Percentiles rank a stretch among this genome's conserved stretches.
Evolutionary conservation across 2,329 filamentous ascomycete genomes (phyloP).

Genomic region (Ceratocystis eucalypticola): DNA sequence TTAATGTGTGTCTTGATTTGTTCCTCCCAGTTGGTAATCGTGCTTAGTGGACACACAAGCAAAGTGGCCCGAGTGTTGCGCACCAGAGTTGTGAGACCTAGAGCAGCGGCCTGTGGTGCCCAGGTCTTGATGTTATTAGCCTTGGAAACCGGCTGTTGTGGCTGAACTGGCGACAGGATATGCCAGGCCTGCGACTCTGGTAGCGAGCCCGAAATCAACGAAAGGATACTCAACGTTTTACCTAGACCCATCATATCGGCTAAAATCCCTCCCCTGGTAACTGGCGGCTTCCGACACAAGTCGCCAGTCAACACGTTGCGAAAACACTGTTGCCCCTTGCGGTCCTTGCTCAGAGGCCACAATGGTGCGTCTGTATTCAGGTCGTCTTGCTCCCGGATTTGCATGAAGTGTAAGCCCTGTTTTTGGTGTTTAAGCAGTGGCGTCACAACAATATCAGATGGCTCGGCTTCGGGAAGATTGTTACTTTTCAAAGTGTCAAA

Average conservation of each 20-base stretch:
- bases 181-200: constrained; percentile 51
- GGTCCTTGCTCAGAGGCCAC: constrained; percentile 50
- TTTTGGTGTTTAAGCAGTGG: constrained; percentile 73
- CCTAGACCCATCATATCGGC: constrained; percentile 85
- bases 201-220: constrained; percentile 56
- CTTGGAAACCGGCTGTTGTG: constrained; percentile 30
- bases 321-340: constrained; percentile 36
- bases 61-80: constrained; percentile 68
- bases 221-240: constrained; percentile 74
- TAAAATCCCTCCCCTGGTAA: constrained; percentile 59
- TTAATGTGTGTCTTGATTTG: constrained; percentile 75
- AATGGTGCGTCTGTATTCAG: constrained; percentile 56
- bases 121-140: constrained; percentile 26
- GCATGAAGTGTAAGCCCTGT: constrained; percentile 81
- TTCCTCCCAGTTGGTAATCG: constrained; percentile 86
- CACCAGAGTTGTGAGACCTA: constrained; percentile 39
- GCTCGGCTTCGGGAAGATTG: constrained; percentile 59
- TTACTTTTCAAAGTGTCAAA: constrained; percentile 75
- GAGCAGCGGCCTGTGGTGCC: constrained; percentile 23
- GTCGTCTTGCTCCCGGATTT: constrained; percentile 52
- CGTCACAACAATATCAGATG: constrained; percentile 47
- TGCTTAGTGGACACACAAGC: constrained; percentile 78
- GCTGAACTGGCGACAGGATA: constrained; percentile 37
- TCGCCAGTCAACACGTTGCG: constrained; percentile 71
- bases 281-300: constrained; percentile 41